Evolutionary conservation across 768 basidiomycete species (phyloP), one percentile per base, ranked within the genome.

Genomic region (Clitopilus passeckerianus): DNA sequence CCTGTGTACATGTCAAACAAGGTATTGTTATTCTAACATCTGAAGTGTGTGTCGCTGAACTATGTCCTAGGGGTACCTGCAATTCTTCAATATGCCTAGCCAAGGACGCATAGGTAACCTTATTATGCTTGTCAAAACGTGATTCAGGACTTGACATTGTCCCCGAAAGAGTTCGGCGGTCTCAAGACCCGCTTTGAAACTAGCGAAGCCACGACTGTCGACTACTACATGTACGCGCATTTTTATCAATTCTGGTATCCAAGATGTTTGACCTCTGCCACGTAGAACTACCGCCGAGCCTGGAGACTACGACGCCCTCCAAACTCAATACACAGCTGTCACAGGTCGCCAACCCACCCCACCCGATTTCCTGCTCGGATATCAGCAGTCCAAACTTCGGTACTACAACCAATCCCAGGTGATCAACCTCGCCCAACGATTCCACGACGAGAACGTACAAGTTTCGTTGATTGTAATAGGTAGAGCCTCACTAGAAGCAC

Each of bases 1-100:
- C 74, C 74, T 1, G 64, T 75, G 23, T 72, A 72, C 57, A 75
- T 74, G 72, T 74, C 74, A 12, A 73, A 72, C 66, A 75, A 73
- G 65, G 73, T 70, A 52, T 37, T 56, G 37, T 10, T 59, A 33
- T 22, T 57, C 24, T 9, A 7, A 53, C 20, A 6, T 53, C 34
- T 20, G 33, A 14, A 15, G 18, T 27, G 6, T 56, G 35, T 20
- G 15, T 56, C 57, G 43, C 37, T 58, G 12, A 9, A n/a, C 5
- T 16, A 5, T 33, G 9, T 54, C 9, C 14, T n/a, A 75, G 72
- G 74, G 74, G 6, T 75, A 73, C 60, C 63, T 74, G 30, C 70
- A 71, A 61, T 71, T 72, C 57, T 74, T 74, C 63, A 75, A 75
- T 46, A 70, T 74, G 67, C 71, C 72, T 8, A 69, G 72, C 53